Base-by-base conservation (phyloP, 73 alveolate species). In the Paramecium caudatum region DNA sequence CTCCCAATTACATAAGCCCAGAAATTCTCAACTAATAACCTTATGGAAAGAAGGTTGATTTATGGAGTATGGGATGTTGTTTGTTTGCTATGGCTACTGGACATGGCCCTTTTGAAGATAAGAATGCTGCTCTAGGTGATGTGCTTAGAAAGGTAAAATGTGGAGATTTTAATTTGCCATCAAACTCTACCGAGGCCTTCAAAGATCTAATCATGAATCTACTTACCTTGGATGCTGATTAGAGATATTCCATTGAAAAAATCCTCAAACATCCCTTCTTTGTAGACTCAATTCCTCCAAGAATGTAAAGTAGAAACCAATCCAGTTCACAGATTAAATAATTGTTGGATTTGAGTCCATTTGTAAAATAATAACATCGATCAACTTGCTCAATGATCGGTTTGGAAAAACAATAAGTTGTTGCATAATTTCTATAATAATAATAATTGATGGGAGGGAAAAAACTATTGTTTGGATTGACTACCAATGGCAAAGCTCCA, bases 1-100 rank as follows among this genome's bases (percentile, higher is more conserved):
- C 99, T n/a, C 99, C 99, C 0, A 97, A 97, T 90, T 97, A 97
- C 70, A 95, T 97, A 19, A 96, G 98, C 36, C 99, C 99, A 6
- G 92, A 62, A 48, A 62, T 85, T 15, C 30, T 85, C 9, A 85
- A 85, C 23, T 33, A 63, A 49, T 45, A 85, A 39, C 88, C 88
- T 3, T 85, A 62, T 61, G 88, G 92, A 13, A 85, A 85, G 25
- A 95, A 95, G 74, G 95, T 93, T n/a, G 98, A 95, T 68, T 87
- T 95, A 36, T 93, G 98, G 98, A 85, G 95, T 36, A 86, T 93
- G 17, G 96, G 96, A 6, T 93, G 98, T 61, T 93, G 94, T 74
- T 92, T 93, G 69, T 93, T 93, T 90, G 91, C 95, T 32, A 93
- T 95, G 50, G 61, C 91, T 46, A 91, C 94, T 13, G 95, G 94